Evolutionary conservation across 2,329 filamentous ascomycete genomes (phyloP).

Genomic region (Periconia sp.): DNA sequence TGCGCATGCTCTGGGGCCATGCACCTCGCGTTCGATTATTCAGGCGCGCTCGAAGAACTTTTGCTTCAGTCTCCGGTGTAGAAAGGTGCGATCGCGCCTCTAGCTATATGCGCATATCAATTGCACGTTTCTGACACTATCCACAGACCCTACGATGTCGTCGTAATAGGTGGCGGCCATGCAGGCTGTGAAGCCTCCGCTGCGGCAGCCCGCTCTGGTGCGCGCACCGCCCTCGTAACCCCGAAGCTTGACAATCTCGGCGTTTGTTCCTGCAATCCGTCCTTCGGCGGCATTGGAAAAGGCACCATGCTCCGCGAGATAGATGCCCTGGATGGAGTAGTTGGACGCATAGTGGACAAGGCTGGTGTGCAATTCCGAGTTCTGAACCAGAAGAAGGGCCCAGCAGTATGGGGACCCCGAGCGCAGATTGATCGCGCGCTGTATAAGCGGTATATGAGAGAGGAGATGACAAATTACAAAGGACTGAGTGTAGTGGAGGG

Average conservation of each 20-base stretch:
- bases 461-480: constrained; percentile 79
- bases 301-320: constrained; percentile 95
- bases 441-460: constrained; percentile 89
- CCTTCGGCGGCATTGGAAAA: constrained; percentile 98
- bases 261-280: constrained; percentile 95
- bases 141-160: constrained; percentile 82
- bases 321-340: constrained; percentile 90
- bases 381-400: constrained; percentile 86
- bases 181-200: constrained; percentile 93
- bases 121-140: constrained; percentile 18
- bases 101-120: neutral
- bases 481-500: constrained; percentile 82
- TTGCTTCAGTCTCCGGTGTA: constrained; percentile 54
- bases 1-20: constrained; percentile 55
- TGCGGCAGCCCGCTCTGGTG: constrained; percentile 86
- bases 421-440: constrained; percentile 93
- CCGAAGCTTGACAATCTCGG: constrained; percentile 88
- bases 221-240: constrained; percentile 87
- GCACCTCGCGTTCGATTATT: constrained; percentile 54
- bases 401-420: constrained; percentile 94
- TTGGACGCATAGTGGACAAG: constrained; percentile 88
- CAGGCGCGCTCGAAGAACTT: constrained; percentile 43
- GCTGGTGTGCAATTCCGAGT: constrained; percentile 93
- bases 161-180: constrained; percentile 95
- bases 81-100: constrained; percentile 29